These are phyloP conservation scores for Exophiala aquamarina DNA, from an alignment of 2,329 filamentous ascomycete genomes.

Conservation along the genomic window DNA sequence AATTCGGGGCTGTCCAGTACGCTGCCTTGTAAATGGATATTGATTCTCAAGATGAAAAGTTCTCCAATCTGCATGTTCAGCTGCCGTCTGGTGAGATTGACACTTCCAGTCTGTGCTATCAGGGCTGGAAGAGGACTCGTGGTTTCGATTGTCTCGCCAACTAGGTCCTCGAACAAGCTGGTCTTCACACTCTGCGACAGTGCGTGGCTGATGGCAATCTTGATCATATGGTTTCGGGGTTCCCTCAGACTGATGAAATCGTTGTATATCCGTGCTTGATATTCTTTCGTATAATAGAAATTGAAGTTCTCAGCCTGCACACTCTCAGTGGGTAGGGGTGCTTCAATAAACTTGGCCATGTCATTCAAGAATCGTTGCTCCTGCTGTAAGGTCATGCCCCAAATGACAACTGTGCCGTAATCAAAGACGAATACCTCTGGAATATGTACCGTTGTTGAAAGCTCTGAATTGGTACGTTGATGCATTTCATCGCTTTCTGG, in stretches of 20 bases:
- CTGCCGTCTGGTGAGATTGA: constrained; percentile 79
- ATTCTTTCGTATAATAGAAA: constrained; percentile 97
- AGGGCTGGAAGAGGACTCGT: constrained; percentile 92
- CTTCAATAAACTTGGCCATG: constrained; percentile 87
- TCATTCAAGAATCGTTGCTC: constrained; percentile 92
- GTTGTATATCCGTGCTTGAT: constrained; percentile 98
- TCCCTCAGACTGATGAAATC: constrained; percentile 96
- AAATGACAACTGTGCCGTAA: constrained; percentile 96
- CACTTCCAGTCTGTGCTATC: constrained; percentile 89
- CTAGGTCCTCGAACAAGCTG: constrained; percentile 91
- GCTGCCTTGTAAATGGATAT: constrained; percentile 95
- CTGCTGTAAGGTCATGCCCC: constrained; percentile 91
- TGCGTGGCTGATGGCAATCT: constrained; percentile 93
- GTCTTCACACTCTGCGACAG: constrained; percentile 97
- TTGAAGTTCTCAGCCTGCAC: constrained; percentile 98
- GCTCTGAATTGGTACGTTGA: constrained; percentile 54
- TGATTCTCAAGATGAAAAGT: constrained; percentile 95
- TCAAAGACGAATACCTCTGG: constrained; percentile 96
- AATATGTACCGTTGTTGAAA: constrained; percentile 85
- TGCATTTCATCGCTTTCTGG: constrained; percentile 33
- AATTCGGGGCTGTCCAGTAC: constrained; percentile 95
- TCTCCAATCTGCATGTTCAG: constrained; percentile 99
- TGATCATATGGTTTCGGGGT: constrained; percentile 97
- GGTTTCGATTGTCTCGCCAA: constrained; percentile 87
- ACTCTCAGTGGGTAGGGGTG: constrained; percentile 84